Evolutionary conservation across 2,329 filamentous ascomycete species (phyloP).

Genomic region (Paecilomyces sp.): DNA sequence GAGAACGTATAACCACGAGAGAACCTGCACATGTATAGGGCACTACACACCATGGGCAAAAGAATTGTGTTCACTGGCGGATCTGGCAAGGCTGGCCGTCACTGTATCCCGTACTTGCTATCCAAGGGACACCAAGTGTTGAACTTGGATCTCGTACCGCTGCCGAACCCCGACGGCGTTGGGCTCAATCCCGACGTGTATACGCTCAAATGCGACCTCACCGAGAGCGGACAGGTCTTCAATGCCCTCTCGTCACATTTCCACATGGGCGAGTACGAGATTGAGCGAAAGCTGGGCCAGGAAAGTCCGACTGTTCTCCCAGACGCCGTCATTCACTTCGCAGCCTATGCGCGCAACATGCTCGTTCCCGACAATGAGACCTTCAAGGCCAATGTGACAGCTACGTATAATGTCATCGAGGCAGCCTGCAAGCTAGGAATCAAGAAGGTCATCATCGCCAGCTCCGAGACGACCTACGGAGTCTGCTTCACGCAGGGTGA

Average conservation of each 20-base stretch:
- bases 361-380: slow-evolving; percentile 55
- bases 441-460: slow-evolving; percentile 55
- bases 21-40: no score
- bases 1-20: no score
- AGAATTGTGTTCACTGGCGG: slow-evolving; percentile 38
- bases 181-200: slow-evolving; percentile 38
- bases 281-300: slow-evolving; percentile 29
- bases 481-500: slow-evolving; percentile 56
- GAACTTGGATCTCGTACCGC: slow-evolving; percentile 48
- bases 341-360: slow-evolving; percentile 53
- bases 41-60: no score
- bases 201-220: slow-evolving; percentile 50
- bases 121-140: slow-evolving; percentile 45
- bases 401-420: slow-evolving; percentile 58
- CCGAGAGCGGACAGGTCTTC: slow-evolving; percentile 50
- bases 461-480: slow-evolving; percentile 54
- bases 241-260: slow-evolving; percentile 52
- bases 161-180: slow-evolving; percentile 20
- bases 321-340: slow-evolving; percentile 58
- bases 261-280: slow-evolving; percentile 43
- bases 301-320: slow-evolving; percentile 36
- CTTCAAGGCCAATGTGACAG: slow-evolving; percentile 49
- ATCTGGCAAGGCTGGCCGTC: slow-evolving; percentile 49
- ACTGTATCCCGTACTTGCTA: slow-evolving; percentile 48
- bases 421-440: slow-evolving; percentile 56